These are phyloP conservation scores for Teunomyces tritomae DNA, from an alignment of 805 yeast species.

Conservation along the genomic window DNA sequence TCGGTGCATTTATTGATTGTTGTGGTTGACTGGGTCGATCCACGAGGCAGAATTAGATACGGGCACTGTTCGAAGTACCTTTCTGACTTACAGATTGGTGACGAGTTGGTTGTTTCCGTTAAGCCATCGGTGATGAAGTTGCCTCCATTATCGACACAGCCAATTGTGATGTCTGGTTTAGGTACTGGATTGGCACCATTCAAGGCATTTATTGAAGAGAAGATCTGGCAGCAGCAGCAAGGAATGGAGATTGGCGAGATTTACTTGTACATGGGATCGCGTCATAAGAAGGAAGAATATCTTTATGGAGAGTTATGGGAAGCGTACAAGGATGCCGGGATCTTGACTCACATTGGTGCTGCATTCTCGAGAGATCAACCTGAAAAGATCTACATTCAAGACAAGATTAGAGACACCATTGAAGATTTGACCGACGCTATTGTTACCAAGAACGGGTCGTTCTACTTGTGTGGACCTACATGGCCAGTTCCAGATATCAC, in stretches of 20 bases:
- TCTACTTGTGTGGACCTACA: constrained; percentile 97
- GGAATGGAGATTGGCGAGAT: constrained; percentile 88
- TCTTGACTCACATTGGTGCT: constrained; percentile 92
- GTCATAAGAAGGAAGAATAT: constrained; percentile 94
- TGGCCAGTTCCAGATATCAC: constrained; percentile 99
- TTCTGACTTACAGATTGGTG: constrained; percentile 74
- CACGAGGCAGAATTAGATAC: constrained; percentile 77
- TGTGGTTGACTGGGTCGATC: constrained; percentile 93
- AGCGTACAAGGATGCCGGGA: constrained; percentile 88
- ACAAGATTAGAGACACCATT: constrained; percentile 77
- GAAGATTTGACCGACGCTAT: constrained; percentile 75
- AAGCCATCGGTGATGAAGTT: constrained; percentile 97
- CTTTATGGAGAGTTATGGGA: constrained; percentile 97
- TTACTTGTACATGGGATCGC: constrained; percentile 85
- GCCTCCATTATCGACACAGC: constrained; percentile 83
- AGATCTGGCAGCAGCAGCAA: constrained; percentile 86
- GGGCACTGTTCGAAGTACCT: constrained; percentile 95
- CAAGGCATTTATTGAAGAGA: constrained; percentile 95
- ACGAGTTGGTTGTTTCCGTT: constrained; percentile 88
- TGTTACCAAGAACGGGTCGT: constrained; percentile 75
- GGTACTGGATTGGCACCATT: constrained; percentile 98
- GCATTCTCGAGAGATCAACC: constrained; percentile 98
- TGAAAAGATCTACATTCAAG: constrained; percentile 92
- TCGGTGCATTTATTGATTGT: constrained; percentile 90
- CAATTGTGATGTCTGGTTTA: constrained; percentile 93